Percentiles rank a stretch among this genome's conserved stretches.
These are phyloP conservation scores for Stygiomarasmius scandens DNA, from an alignment of 1,284 basidiomycete species.

Conservation along the genomic window DNA sequence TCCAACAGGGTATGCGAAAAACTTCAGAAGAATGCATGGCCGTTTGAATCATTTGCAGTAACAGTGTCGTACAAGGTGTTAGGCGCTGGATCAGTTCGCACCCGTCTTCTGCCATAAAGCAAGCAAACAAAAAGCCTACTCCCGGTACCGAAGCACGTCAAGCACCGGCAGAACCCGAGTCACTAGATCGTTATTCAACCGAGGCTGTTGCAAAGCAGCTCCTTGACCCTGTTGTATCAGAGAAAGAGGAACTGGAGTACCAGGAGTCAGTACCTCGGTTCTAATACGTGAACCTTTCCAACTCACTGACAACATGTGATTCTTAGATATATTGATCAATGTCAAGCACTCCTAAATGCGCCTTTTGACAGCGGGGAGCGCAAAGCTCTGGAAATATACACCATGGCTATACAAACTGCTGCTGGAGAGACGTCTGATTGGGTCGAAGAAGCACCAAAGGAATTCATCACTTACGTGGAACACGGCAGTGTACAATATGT, in stretches of 20 bases:
- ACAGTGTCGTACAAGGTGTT: conserved; percentile 73
- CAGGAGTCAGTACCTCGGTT: conserved; percentile 54
- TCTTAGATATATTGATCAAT: conserved; percentile 73
- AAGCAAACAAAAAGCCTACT: conserved; percentile 39
- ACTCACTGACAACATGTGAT: conserved; percentile 3
- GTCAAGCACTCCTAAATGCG: conserved; percentile 62
- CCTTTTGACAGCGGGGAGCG: conserved; percentile 47
- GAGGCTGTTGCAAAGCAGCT: conserved; percentile 64
- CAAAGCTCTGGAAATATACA: conserved; percentile 60
- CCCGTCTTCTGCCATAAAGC: conserved; percentile 42
- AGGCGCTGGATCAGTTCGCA: conserved; percentile 69
- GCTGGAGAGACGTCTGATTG: conserved; percentile 43
- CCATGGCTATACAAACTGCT: conserved; percentile 52
- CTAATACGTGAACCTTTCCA: not conserved
- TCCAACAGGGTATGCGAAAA: conserved; percentile 39
- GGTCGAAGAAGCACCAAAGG: conserved; percentile 43
- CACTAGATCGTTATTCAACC: conserved; percentile 58
- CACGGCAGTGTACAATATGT: conserved; percentile 35
- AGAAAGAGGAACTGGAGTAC: conserved; percentile 77
- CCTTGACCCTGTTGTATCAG: conserved; percentile 67
- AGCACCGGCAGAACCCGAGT: conserved; percentile 29
- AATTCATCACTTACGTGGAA: conserved; percentile 45
- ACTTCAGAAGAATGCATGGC: not conserved
- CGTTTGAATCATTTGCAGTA: not conserved
- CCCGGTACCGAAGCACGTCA: conserved; percentile 34